Base-by-base conservation (phyloP, 306 rosid genomes). In the Rosa lucieae region DNA sequence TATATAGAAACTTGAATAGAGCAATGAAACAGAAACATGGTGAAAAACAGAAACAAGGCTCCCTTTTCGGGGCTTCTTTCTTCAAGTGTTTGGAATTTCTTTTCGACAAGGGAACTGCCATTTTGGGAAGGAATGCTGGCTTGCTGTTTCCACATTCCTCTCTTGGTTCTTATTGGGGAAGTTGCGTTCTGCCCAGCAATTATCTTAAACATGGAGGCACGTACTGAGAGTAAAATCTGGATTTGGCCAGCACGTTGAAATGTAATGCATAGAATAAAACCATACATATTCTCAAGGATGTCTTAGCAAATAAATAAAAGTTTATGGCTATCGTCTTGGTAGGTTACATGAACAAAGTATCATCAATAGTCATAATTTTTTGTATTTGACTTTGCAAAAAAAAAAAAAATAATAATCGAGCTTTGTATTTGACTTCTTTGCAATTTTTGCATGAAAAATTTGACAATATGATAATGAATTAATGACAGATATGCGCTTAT, bases 131-230 rank as follows among this genome's bases (percentile, higher is more conserved):
- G 74, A 62, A 46, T 23, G 67, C 42, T 49, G 29, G 6, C 23
- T 46, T 52, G 26, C 40, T 84, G 84, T 21, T n/a, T 78, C 82
- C 29, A 40, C 37, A 20, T 52, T 48, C 53, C 13, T 67, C n/a
- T 37, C 14, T 84, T 62, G 10, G 63, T 68, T 76, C 67, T 67
- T 82, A 78, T 52, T 83, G 76, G 44, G 67, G 26, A 59, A 56
- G 42, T 42, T 56, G 14, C 73, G 52, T 65, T 5, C 71, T 82
- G 77, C 71, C 21, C 46, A 47, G 11, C 61, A 73, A 76, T 73
- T 66, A 70, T 21, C 61, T 49, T 62, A 44, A 69, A 83, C 92
- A 84, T 85, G 94, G 85, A 85, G 82, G 88, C 97, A 88, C 91
- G 87, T 85, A 82, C 40, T 68, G 29, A 35, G 77, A 23, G 74